Conservation (phyloP, 2,329 filamentous ascomycete genomes). For the Trichoderma pleuroti region DNA sequence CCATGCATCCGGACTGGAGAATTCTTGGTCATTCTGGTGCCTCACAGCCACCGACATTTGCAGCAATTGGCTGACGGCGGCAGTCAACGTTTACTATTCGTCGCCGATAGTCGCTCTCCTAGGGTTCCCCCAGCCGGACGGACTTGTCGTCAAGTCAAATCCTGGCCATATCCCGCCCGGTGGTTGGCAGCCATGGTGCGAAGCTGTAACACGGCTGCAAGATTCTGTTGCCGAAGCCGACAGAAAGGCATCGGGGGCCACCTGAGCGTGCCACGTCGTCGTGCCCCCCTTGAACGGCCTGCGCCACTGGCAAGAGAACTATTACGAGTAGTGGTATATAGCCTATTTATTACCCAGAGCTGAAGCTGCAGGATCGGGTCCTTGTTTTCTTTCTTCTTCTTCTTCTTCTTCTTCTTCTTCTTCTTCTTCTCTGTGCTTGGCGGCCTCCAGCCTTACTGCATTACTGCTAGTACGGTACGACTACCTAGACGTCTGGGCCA, state of each 20-base stretch:
- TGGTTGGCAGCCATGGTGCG: neutral
- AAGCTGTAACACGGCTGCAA: neutral
- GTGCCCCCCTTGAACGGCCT: neutral
- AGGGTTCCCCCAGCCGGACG: neutral
- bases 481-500: neutral
- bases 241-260: neutral
- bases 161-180: neutral
- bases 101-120: neutral
- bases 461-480: neutral
- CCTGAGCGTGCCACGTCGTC: conserved; percentile 10
- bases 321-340: neutral
- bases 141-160: neutral
- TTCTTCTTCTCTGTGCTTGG: neutral
- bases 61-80: neutral
- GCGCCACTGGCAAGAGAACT: neutral
- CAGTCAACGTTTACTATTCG: neutral
- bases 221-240: neutral
- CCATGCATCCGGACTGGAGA: neutral
- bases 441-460: neutral
- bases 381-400: neutral
- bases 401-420: neutral
- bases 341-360: neutral
- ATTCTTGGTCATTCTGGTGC: neutral
- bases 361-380: neutral
- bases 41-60: conserved; percentile 4